A percentile compares a stretch with the other conserved stretches of the same genome.
These are phyloP conservation scores for Pythium biforme DNA, from an alignment of 352 stramenopile species.

Conservation along the genomic window DNA sequence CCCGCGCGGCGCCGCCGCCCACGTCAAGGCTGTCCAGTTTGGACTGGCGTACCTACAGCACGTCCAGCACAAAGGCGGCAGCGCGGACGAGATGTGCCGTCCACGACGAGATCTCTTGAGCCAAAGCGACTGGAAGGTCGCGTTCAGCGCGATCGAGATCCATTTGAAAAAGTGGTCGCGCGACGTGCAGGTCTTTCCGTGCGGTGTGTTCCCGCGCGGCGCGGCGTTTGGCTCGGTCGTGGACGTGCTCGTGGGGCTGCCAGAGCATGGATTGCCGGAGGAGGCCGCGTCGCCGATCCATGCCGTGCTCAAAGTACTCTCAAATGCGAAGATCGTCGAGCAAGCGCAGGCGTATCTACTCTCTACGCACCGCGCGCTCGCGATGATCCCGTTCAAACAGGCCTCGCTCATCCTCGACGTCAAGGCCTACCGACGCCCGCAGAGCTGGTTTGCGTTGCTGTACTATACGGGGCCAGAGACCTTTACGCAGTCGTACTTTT, in stretches of 20 bases:
- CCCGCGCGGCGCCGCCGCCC: not conserved
- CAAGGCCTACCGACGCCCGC: constrained; percentile 56
- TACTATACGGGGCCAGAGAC: constrained; percentile 74
- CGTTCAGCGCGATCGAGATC: constrained; percentile 59
- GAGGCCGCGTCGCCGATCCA: not conserved
- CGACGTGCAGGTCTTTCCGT: constrained; percentile 59
- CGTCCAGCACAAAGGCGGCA: not conserved
- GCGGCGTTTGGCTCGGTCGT: constrained; percentile 70
- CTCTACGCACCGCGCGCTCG: constrained; percentile 41
- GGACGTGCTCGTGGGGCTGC: constrained; percentile 57
- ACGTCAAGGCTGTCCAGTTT: constrained; percentile 8
- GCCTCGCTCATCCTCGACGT: constrained; percentile 59
- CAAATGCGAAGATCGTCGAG: constrained; percentile 39
- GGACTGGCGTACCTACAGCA: constrained; percentile 16
- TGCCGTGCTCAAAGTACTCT: constrained; percentile 25
- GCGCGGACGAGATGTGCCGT: not conserved
- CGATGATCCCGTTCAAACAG: constrained; percentile 60
- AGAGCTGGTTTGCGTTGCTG: constrained; percentile 67
- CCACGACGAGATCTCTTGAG: constrained; percentile 40
- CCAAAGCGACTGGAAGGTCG: constrained; percentile 62
- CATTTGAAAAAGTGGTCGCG: constrained; percentile 57
- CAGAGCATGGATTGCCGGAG: constrained; percentile 4
- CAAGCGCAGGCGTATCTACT: constrained; percentile 29
- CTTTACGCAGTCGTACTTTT: constrained; percentile 52
- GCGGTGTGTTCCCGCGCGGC: constrained; percentile 67